Evolutionary conservation across 2,329 filamentous ascomycete genomes (phyloP), one percentile per base, ranked within the genome.

Genomic region (Alternaria brassicicola): DNA sequence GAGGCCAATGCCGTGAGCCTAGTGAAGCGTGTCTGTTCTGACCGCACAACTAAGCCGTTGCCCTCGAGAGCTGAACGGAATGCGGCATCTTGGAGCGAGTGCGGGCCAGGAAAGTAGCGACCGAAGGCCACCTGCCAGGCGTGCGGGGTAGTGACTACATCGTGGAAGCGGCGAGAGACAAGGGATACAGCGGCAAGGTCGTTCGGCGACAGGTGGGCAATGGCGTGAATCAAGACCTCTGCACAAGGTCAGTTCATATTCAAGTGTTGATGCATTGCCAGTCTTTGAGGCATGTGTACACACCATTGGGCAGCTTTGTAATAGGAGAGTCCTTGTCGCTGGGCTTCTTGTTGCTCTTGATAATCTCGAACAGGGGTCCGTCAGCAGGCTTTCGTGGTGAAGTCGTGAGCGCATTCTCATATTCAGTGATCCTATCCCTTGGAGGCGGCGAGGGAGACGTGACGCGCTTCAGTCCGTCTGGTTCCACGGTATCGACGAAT

Each of bases 91-190:
- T 78, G 75, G 45, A 88, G 72, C 6, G 83, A 83, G 70, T 89
- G 85, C 23, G 89, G 86, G 1, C 91, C 93, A 0, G 92, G 92
- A 68, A 98, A 99, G 79, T 89, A 94, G 62, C 93, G 92, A 67
- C 92, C 86, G 73, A 98, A 98, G 6, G 93, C 94, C 74, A 93
- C 91, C 63, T 92, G 88, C 94, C 94, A 98, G 7, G 93, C 93
- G 78, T 97, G 92, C 15, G 93, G 92, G 1, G 91, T 94, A 4
- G 92, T 97, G 55, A 98, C 90, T 38, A 98, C 83, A 51, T 85
- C 84, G 76, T 96, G 91, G 74, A 98, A 96, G 53, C 91, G 90
- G 70, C 88, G 91, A 31, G 92, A 97, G 28, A 98, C 92, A 49
- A 96, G 84, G 17, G 93, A 89, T 10, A 97, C 89, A 9, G 89